A percentile compares a stretch with the other conserved stretches of the same genome.
Conservation (phyloP, 139 green algal species). For the Volvox africanus region DNA sequence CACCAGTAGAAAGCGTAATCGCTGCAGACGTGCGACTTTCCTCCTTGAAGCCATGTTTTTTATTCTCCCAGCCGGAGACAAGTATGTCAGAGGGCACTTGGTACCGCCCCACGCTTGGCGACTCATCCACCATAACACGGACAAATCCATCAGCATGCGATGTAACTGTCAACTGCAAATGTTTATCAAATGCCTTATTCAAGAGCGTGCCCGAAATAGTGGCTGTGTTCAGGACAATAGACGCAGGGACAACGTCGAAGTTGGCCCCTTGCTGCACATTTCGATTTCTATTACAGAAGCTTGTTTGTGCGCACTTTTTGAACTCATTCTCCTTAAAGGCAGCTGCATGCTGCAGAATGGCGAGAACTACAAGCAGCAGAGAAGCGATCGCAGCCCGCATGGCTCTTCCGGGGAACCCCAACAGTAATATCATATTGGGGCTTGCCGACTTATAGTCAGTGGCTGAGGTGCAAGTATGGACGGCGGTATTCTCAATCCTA, state of each 20-base stretch:
- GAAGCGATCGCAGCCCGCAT: constrained; percentile 11
- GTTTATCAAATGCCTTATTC: constrained; percentile 60
- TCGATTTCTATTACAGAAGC: constrained; percentile 91
- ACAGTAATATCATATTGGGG: neutral
- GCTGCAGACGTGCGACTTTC: neutral
- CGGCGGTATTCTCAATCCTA: no score
- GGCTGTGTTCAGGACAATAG: constrained; percentile 61
- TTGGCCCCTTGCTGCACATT: constrained; percentile 57
- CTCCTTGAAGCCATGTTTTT: constrained; percentile 21
- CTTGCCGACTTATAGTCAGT: no score
- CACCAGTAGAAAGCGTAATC: constrained; percentile 26
- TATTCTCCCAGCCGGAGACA: constrained; percentile 17
- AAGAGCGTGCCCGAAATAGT: constrained; percentile 66
- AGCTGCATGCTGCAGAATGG: neutral
- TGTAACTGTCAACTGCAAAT: constrained; percentile 70
- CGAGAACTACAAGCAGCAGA: neutral
- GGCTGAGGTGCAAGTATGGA: no score
- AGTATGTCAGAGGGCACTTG: constrained; percentile 23
- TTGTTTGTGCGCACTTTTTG: constrained; percentile 83
- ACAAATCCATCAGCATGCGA: constrained; percentile 78
- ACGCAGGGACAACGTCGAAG: constrained; percentile 72
- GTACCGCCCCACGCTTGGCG: constrained; percentile 39
- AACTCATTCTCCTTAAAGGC: constrained; percentile 96
- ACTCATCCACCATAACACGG: constrained; percentile 86
- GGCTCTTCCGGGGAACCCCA: neutral